These are phyloP conservation scores for Suillus discolor DNA, from an alignment of 768 basidiomycete genomes.

Conservation along the genomic window DNA sequence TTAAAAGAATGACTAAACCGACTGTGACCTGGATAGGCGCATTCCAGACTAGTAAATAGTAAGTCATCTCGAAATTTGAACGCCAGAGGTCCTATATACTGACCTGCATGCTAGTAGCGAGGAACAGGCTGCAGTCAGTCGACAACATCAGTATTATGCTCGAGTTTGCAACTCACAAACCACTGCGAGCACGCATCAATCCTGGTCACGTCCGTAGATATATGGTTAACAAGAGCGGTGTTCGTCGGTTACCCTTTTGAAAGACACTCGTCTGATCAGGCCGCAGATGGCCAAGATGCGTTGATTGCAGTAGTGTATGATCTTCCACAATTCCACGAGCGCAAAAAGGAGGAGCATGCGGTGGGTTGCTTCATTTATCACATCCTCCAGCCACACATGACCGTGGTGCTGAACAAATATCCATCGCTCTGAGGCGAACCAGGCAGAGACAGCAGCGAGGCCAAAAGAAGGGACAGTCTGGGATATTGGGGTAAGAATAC, in stretches of 20 bases:
- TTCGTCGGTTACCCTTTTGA: neutral
- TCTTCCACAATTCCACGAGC: conserved; percentile 14
- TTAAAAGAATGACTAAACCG: conserved; percentile 16
- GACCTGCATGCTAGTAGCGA: too few relatives aligned
- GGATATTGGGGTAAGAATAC: too few relatives aligned
- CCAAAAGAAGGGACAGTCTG: conserved; percentile 43
- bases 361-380: conserved; percentile 34
- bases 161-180: too few relatives aligned
- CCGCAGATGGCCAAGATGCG: conserved; percentile 22
- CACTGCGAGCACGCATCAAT: too few relatives aligned
- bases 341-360: conserved; percentile 27
- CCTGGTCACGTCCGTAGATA: too few relatives aligned
- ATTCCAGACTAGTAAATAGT: too few relatives aligned
- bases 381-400: conserved; percentile 53
- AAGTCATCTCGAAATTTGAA: too few relatives aligned
- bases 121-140: too few relatives aligned
- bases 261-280: conserved; percentile 24
- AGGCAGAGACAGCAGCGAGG: conserved; percentile 50
- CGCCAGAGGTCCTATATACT: too few relatives aligned
- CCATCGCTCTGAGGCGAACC: conserved; percentile 56
- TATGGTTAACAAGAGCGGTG: too few relatives aligned
- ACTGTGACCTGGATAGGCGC: too few relatives aligned
- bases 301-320: conserved; percentile 26
- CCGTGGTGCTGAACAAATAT: conserved; percentile 50
- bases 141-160: too few relatives aligned